phyloP scores from a whole-genome alignment of 208 protist species.

The Trypanosoma mega region DNA sequence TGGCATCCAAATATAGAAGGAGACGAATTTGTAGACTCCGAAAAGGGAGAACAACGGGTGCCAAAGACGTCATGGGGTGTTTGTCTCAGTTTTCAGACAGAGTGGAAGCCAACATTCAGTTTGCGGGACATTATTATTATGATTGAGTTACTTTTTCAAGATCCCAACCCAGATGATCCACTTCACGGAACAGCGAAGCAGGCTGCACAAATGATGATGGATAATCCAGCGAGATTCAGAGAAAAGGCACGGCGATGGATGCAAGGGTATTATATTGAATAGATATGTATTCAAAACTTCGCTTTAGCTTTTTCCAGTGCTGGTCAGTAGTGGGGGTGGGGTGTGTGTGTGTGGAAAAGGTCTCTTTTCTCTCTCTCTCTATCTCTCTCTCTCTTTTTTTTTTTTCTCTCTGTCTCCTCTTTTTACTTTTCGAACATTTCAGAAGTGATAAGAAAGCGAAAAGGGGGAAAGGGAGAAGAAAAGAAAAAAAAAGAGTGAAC shows the following conservation, averaged over 20 bases:
- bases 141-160: conserved; percentile 76
- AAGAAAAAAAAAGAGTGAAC: too few species aligned
- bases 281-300: background rate
- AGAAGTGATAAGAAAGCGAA: too few species aligned
- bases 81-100: conserved; percentile 79
- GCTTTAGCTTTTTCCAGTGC: too few species aligned
- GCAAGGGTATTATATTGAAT: conserved; percentile 45
- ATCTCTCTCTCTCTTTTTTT: conserved; percentile 7
- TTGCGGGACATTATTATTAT: conserved; percentile 74
- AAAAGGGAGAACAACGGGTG: background rate
- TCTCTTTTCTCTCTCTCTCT: background rate
- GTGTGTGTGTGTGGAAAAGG: background rate
- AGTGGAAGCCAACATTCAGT: conserved; percentile 74
- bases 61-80: conserved; percentile 56
- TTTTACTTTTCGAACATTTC: too few species aligned
- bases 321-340: too few species aligned
- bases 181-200: conserved; percentile 64
- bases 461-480: too few species aligned
- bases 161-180: conserved; percentile 80
- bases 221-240: conserved; percentile 46
- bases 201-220: conserved; percentile 66
- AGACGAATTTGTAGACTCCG: conserved; percentile 37
- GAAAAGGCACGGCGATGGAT: conserved; percentile 64
- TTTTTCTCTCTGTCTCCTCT: conserved; percentile 15
- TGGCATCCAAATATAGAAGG: conserved; percentile 92